A percentile compares a stretch with the other conserved stretches of the same genome.
Evolutionary conservation across 768 basidiomycete genomes (phyloP).

Genomic region (Termitomyces sp.): DNA sequence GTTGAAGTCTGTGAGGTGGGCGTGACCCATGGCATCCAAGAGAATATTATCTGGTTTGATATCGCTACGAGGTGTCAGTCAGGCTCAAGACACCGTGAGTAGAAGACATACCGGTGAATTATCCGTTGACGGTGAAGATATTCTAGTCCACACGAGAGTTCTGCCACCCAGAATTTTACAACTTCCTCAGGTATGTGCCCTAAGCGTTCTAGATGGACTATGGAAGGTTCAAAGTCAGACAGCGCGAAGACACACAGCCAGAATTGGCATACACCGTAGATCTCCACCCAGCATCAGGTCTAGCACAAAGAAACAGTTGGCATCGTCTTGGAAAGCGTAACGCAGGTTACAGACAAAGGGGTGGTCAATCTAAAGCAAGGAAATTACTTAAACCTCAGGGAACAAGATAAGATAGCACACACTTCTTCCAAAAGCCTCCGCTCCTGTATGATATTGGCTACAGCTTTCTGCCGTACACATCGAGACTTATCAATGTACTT

Average conservation of each 20-base stretch:
- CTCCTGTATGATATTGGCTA: conserved; percentile 93
- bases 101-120: conserved; percentile 76
- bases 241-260: conserved; percentile 1
- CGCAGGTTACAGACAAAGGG: conserved; percentile 87
- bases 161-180: conserved; percentile 87
- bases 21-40: conserved; percentile 90
- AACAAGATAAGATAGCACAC: conserved; percentile 11
- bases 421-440: conserved; percentile 91
- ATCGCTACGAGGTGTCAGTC: conserved; percentile 51
- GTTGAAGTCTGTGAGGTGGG: conserved; percentile 98
- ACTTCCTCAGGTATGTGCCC: conserved; percentile 63
- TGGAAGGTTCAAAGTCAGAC: not conserved
- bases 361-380: conserved; percentile 66
- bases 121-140: conserved; percentile 92
- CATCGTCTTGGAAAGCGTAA: conserved; percentile 96
- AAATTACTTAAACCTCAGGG: conserved; percentile 4
- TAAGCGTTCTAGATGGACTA: conserved; percentile 83
- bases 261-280: conserved; percentile 66
- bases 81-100: not conserved
- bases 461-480: conserved; percentile 86
- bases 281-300: conserved; percentile 97
- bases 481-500: conserved; percentile 98
- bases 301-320: conserved; percentile 96
- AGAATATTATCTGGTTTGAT: conserved; percentile 97
- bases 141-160: conserved; percentile 78